A percentile compares a stretch with the other conserved stretches of the same genome.
phyloP scores from a whole-genome alignment of 495 filamentous ascomycete genomes.

The Penicillium antarcticum region DNA sequence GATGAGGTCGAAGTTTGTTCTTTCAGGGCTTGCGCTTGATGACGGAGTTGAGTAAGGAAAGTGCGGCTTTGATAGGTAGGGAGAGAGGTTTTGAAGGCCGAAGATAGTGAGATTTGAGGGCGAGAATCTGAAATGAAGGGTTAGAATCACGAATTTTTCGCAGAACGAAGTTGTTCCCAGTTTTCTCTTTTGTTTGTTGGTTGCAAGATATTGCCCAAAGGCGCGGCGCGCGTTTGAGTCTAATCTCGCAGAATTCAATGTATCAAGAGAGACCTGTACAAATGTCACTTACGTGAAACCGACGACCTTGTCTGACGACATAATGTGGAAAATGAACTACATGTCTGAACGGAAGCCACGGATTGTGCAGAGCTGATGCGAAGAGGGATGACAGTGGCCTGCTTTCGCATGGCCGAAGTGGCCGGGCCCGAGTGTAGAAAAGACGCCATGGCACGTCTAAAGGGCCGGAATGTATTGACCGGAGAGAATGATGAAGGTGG shows the following conservation, averaged over 20 bases:
- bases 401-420: conserved; percentile 35
- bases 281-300: conserved; percentile 30
- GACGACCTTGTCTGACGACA: conserved; percentile 25
- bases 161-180: no score
- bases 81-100: conserved; percentile 10
- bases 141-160: background rate
- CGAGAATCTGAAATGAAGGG: conserved; percentile 15
- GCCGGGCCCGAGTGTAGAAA: conserved; percentile 31
- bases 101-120: conserved; percentile 18
- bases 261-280: background rate
- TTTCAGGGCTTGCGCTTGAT: conserved; percentile 37
- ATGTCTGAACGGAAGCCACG: conserved; percentile 33
- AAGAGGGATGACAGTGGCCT: conserved; percentile 27
- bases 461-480: conserved; percentile 1
- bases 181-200: background rate
- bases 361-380: conserved; percentile 23
- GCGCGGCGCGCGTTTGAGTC: background rate
- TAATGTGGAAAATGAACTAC: conserved; percentile 33
- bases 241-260: background rate
- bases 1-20: conserved; percentile 28
- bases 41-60: conserved; percentile 41
- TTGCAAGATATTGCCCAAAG: background rate
- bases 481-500: conserved; percentile 17
- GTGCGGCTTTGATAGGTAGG: conserved; percentile 34
- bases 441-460: conserved; percentile 32